Base-by-base conservation (phyloP, 768 basidiomycete species). In the Strobilomyces confusus region DNA sequence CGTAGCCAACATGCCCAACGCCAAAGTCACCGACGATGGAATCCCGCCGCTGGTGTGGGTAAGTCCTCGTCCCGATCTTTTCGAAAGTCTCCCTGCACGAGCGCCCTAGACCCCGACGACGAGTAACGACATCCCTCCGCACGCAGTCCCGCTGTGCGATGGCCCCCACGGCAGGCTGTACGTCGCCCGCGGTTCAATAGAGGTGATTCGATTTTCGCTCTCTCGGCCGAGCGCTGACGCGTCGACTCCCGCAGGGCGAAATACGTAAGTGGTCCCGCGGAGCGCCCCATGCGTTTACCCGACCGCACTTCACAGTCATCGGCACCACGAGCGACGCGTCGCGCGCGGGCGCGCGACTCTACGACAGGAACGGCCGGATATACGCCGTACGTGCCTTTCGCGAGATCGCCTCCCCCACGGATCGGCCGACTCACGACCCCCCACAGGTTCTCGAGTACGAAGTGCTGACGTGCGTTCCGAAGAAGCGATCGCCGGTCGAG, bases 111-210 rank as follows among this genome's bases (percentile, higher is more conserved):
- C 34, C 26, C 53, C 47, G 43, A 53, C 59, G 5, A 46, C 19
- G 48, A 64, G 61, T 1, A 66, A 60, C 20, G 20, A 48, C 14
- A 64, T 65, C 26, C 64, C 64, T 37, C 55, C 61, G 9, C 29
- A 47, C 19, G 62, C 64, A 30, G 59, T 58, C 23, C 58, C 64
- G 4, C n/a, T 50, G 9, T 20, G 26, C 2, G 48, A 19, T 19
- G 59, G 55, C 11, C 43, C 48, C 2, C 3, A 38, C 20, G 58
- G 54, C 9, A 54, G 47, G n/a, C 32, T 55, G 2, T 65, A 64
- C 38, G 41, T 66, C 47, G 64, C 64, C 15, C 49, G 64, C 2
- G 57, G 52, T 40, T 41, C 58, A 8, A 20, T 65, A 17, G 11
- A 38, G 51, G 64, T 65, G 45, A 37, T 32, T 25, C 30, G 5